Conservation (phyloP, 2,329 filamentous ascomycete genomes). For the Fusarium hainanense region DNA sequence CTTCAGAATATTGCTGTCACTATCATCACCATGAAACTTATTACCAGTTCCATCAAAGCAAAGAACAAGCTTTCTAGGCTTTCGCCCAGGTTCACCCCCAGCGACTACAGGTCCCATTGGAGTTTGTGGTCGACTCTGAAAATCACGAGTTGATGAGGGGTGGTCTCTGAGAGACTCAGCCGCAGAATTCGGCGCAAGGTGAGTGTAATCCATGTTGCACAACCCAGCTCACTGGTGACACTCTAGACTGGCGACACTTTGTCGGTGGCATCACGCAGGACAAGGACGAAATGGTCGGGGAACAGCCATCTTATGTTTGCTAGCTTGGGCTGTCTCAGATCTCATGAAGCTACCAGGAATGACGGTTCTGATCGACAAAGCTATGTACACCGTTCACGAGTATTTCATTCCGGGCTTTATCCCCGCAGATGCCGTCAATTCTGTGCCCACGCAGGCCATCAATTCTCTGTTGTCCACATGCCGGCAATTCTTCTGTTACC, state of each 20-base stretch:
- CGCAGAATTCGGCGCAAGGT: slow-evolving; percentile 39
- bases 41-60: slow-evolving; percentile 74
- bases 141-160: slow-evolving; percentile 30
- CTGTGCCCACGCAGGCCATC: background rate
- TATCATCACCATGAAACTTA: slow-evolving; percentile 71
- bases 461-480: background rate
- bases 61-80: slow-evolving; percentile 63
- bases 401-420: slow-evolving; percentile 27
- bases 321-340: slow-evolving; percentile 30
- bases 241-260: background rate
- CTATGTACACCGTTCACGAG: background rate
- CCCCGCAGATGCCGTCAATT: background rate
- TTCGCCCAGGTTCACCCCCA: slow-evolving; percentile 28
- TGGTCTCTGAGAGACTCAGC: slow-evolving; percentile 26
- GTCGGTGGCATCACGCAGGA: slow-evolving; percentile 4
- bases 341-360: slow-evolving; percentile 9
- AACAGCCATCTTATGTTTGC: slow-evolving; percentile 27
- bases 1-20: slow-evolving; percentile 74
- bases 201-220: slow-evolving; percentile 42
- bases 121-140: slow-evolving; percentile 39
- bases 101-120: slow-evolving; percentile 37
- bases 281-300: slow-evolving; percentile 1
- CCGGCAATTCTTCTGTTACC: background rate
- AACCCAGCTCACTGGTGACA: background rate
- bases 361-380: slow-evolving; percentile 1